phyloP scores from a whole-genome alignment of 2,329 filamentous ascomycete genomes.

The Pleomassaria siparia region DNA sequence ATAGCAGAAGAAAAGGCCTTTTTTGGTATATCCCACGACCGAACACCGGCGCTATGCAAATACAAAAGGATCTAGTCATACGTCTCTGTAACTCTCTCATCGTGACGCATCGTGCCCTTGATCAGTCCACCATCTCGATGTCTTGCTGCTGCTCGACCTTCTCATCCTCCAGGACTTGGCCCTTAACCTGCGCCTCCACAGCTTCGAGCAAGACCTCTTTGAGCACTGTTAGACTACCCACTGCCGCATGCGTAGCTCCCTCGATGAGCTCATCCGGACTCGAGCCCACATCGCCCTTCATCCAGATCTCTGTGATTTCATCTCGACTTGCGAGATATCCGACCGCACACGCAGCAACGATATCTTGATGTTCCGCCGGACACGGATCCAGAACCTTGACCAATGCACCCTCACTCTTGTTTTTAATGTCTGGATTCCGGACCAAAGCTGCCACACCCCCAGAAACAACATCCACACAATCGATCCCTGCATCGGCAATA shows the following conservation, averaged over 20 bases:
- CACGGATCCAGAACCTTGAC: conserved; percentile 76
- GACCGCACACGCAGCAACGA: conserved; percentile 84
- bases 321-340: conserved; percentile 85
- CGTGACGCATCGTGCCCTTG: neutral
- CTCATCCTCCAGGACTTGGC: conserved; percentile 16
- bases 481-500: conserved; percentile 90
- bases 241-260: conserved; percentile 64
- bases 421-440: conserved; percentile 28
- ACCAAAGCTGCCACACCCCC: conserved; percentile 88
- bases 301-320: conserved; percentile 93
- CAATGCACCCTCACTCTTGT: conserved; percentile 31
- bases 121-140: conserved; percentile 38
- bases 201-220: conserved; percentile 62
- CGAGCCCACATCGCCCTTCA: conserved; percentile 68
- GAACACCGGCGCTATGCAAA: conserved; percentile 18
- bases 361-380: conserved; percentile 73
- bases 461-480: conserved; percentile 87
- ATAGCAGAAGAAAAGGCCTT: neutral
- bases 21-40: conserved; percentile 7
- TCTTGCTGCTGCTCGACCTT: conserved; percentile 24
- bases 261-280: conserved; percentile 60
- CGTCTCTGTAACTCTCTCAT: neutral
- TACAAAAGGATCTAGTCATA: neutral
- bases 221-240: conserved; percentile 61
- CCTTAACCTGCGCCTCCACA: conserved; percentile 34